Conservation (phyloP, 192 early-diverging fungal species). For the Spizellomyces punctatus region DNA sequence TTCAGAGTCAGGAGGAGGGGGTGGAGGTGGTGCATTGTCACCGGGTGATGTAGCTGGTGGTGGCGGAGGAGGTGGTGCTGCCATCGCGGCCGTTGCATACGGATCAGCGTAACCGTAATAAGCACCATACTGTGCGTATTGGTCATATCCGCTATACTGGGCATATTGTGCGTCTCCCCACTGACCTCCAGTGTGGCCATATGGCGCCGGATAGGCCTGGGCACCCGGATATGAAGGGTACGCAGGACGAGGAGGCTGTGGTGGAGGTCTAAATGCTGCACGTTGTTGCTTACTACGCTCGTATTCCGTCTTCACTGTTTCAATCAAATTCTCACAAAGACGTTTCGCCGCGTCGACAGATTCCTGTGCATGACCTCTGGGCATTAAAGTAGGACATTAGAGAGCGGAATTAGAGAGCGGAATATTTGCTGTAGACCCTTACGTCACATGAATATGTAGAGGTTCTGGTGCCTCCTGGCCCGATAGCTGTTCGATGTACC, state of each 20-base stretch:
- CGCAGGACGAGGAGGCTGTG: neutral
- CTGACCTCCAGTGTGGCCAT: no score
- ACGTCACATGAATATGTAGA: slow-evolving; percentile 82
- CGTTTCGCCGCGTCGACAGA: slow-evolving; percentile 67
- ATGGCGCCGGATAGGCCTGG: slow-evolving; percentile 8
- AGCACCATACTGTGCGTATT: neutral
- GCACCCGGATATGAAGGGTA: neutral
- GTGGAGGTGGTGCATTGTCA: neutral
- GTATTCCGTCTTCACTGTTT: slow-evolving; percentile 75
- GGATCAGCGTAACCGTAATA: no score
- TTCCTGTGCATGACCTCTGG: slow-evolving; percentile 66
- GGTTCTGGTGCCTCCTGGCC: slow-evolving; percentile 73
- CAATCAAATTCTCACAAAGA: slow-evolving; percentile 75
- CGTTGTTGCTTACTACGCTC: slow-evolving; percentile 41
- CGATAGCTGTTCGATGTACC: slow-evolving; percentile 67
- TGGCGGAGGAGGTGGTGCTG: slow-evolving; percentile 1
- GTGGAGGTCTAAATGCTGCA: neutral
- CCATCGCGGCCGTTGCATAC: slow-evolving; percentile 5
- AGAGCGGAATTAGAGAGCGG: neutral
- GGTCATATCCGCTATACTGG: neutral
- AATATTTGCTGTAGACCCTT: slow-evolving; percentile 32
- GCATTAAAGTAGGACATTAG: neutral
- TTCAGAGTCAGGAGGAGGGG: neutral
- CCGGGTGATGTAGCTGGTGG: slow-evolving; percentile 19
- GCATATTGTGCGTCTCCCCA: slow-evolving; percentile 11